Base-by-base conservation (phyloP, 495 filamentous ascomycete genomes). In the Aspergillus avenaceus region DNA sequence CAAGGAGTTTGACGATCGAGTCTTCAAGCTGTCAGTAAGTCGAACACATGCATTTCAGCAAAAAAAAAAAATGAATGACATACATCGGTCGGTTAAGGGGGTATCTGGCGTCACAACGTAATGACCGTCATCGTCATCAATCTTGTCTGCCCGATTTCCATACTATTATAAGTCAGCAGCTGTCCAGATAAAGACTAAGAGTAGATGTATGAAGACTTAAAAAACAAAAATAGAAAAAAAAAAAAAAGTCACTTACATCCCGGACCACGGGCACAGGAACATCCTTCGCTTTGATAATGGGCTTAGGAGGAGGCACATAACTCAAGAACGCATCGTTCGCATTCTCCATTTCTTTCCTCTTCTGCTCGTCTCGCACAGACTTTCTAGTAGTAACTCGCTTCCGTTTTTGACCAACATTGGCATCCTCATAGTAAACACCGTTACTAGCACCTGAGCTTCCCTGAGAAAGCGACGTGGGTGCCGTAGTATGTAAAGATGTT, bases 61-160 rank as follows among this genome's bases (percentile, higher is more conserved):
- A 19, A 16, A 14, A 48, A n/a, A n/a, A n/a, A n/a, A 6, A 19
- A 6, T 2, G 8, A 11, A 47, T 21, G 18, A 82, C 90, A 76
- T 71, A 96, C 92, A 98, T 84, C 88, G 77, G 22, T 92, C 83
- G 40, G 92, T 96, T 29, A 98, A 69, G 50, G 84, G 78, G 13
- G 84, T 86, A 49, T 95, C 87, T 29, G 88, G 85, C 3, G 83
- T 80, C 12, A 98, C 90, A 57, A 96, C 87, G 60, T 96, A 97
- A 63, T 98, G 93, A 13, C 93, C 93, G 58, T 98, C 93, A 38
- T 97, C 91, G 52, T 97, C 93, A 58, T 98, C 93, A 42, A 89
- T 84, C 70, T 84, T 79, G 63, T 87, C 67, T 41, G 75, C 67
- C 25, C 70, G 73, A 37, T 64, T 66, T 21, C 67, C 64, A 52